These are phyloP conservation scores for Tricholoma terreum DNA, from an alignment of 768 basidiomycete species.

Conservation along the genomic window DNA sequence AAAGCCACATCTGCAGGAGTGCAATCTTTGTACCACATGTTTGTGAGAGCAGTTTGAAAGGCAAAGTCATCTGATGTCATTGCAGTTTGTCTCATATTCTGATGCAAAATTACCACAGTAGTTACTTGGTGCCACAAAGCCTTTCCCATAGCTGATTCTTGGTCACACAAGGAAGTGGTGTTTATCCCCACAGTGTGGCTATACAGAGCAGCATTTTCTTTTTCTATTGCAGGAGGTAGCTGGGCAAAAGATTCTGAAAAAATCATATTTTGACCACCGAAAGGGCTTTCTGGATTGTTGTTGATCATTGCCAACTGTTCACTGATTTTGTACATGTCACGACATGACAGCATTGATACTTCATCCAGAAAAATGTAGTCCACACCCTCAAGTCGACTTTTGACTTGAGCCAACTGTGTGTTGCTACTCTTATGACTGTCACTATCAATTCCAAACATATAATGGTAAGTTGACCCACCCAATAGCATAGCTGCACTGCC, in stretches of 20 bases:
- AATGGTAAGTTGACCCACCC: conserved; percentile 35
- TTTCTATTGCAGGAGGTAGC: conserved; percentile 30
- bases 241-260: conserved; percentile 47
- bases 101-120: conserved; percentile 22
- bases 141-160: conserved; percentile 23
- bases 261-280: conserved; percentile 39
- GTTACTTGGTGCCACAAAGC: too few species aligned
- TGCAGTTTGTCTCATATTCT: conserved; percentile 33
- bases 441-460: conserved; percentile 21
- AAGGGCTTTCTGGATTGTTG: too few species aligned
- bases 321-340: conserved; percentile 29
- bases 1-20: conserved; percentile 35
- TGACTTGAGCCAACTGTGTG: conserved; percentile 9
- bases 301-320: conserved; percentile 19
- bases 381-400: conserved; percentile 19
- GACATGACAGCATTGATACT: conserved; percentile 37
- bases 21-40: conserved; percentile 41
- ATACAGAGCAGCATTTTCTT: conserved; percentile 20
- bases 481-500: conserved; percentile 29
- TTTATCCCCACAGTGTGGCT: conserved; percentile 9
- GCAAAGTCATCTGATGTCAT: conserved; percentile 18
- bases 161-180: not conserved
- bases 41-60: conserved; percentile 26
- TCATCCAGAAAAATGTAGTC: too few species aligned
- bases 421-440: not conserved